A percentile compares a stretch with the other conserved stretches of the same genome.
phyloP scores from a whole-genome alignment of 2,329 filamentous ascomycete species.

The Ciborinia camelliae region DNA sequence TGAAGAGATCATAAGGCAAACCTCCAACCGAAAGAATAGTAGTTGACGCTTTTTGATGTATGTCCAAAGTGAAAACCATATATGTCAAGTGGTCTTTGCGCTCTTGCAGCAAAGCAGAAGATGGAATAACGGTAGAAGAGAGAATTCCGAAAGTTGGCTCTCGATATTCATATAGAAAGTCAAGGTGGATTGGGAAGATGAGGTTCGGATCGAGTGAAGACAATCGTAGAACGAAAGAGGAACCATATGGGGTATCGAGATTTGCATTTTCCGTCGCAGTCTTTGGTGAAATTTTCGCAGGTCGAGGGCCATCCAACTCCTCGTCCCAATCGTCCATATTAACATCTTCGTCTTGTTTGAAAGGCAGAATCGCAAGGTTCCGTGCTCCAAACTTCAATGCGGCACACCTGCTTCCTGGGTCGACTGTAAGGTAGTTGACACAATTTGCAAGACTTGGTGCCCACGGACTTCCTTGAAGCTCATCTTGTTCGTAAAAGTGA shows the following conservation, averaged over 20 bases:
- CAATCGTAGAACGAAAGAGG: conserved; percentile 90
- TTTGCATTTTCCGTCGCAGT: conserved; percentile 30
- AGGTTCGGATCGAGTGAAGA: conserved; percentile 84
- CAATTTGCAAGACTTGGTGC: conserved; percentile 70
- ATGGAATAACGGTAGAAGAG: conserved; percentile 70
- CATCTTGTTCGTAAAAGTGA: conserved; percentile 97
- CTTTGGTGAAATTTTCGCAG: conserved; percentile 41
- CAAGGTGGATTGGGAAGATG: conserved; percentile 84
- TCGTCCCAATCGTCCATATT: conserved; percentile 90
- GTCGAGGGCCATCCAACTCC: conserved; percentile 67
- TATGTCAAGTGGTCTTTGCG: conserved; percentile 84
- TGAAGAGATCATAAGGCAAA: conserved; percentile 82
- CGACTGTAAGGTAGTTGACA: conserved; percentile 78
- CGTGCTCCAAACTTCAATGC: conserved; percentile 87
- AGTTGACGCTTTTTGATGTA: conserved; percentile 90
- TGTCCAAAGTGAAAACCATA: conserved; percentile 90
- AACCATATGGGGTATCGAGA: conserved; percentile 68
- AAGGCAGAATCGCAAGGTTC: conserved; percentile 90
- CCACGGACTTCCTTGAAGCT: conserved; percentile 79
- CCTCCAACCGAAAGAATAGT: conserved; percentile 82
- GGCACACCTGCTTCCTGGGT: conserved; percentile 89
- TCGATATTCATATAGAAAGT: conserved; percentile 93
- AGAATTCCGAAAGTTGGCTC: conserved; percentile 96
- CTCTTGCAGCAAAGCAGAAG: conserved; percentile 68
- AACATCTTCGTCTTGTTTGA: conserved; percentile 85